Conservation (phyloP, 148 eudicot species). For the Hydrangea macrophylla region DNA sequence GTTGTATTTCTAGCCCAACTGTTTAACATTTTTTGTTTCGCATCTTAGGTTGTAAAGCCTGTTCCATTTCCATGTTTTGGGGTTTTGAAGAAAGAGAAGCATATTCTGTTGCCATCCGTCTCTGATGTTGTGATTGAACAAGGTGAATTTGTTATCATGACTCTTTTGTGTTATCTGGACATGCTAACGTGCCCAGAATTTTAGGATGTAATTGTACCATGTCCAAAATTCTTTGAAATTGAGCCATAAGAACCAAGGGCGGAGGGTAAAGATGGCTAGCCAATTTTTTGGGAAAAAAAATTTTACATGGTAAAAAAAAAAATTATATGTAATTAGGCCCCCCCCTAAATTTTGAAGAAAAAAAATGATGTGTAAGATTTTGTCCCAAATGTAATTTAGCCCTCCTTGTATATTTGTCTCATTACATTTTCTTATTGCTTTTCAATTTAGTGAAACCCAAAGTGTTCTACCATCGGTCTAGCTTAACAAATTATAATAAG, state of each 20-base stretch:
- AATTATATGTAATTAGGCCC: too few species aligned
- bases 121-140: conserved; percentile 86
- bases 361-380: too few species aligned
- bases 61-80: conserved; percentile 85
- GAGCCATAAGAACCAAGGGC: too few species aligned
- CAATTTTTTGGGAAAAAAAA: neutral
- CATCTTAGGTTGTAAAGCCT: conserved; percentile 61
- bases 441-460: too few species aligned
- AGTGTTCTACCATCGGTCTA: too few species aligned
- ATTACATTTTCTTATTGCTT: too few species aligned
- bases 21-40: conserved; percentile 11
- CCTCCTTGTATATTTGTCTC: too few species aligned
- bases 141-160: conserved; percentile 38
- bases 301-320: too few species aligned
- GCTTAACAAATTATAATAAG: too few species aligned
- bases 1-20: neutral
- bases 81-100: conserved; percentile 75
- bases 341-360: too few species aligned
- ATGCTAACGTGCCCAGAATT: neutral
- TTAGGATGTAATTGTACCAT: neutral
- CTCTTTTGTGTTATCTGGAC: neutral
- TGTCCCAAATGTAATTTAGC: too few species aligned
- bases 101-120: conserved; percentile 69
- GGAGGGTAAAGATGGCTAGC: neutral
- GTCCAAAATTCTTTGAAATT: neutral